Percentiles rank a stretch among this genome's conserved stretches.
Conservation (phyloP, 495 filamentous ascomycete genomes). For the Chaetomium fimeti region DNA sequence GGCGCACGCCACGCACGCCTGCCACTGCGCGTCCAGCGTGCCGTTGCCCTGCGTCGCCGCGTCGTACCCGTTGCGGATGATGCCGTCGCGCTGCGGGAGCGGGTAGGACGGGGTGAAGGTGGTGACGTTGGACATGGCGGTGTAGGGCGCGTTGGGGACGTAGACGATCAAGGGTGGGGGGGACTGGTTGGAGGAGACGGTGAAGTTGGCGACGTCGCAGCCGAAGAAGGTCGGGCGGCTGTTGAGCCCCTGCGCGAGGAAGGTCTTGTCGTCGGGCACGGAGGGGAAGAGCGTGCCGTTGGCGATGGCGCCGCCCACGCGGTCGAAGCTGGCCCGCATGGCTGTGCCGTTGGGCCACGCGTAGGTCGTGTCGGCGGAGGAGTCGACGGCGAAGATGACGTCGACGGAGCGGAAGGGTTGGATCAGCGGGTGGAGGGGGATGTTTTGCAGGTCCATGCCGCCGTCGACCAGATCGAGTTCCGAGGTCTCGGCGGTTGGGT, state of each 20-base stretch:
- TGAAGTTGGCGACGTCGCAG: constrained; percentile 70
- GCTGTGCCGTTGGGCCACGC: constrained; percentile 87
- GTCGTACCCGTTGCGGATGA: constrained; percentile 82
- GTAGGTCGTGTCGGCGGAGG: constrained; percentile 71
- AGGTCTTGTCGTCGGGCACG: constrained; percentile 80
- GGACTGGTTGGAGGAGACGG: constrained; percentile 38
- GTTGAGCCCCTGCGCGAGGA: constrained; percentile 85
- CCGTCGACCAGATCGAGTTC: constrained; percentile 81
- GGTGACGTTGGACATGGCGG: constrained; percentile 65
- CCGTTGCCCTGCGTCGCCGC: constrained; percentile 78
- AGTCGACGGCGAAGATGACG: constrained; percentile 89
- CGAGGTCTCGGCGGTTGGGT: constrained; percentile 53
- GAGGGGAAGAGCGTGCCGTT: constrained; percentile 84
- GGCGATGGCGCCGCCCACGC: constrained; percentile 60
- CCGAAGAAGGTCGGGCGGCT: constrained; percentile 88
- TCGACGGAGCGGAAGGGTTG: constrained; percentile 77
- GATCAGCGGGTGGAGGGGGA: constrained; percentile 82
- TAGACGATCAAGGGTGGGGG: constrained; percentile 77
- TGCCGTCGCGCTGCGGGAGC: constrained; percentile 62
- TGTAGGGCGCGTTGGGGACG: constrained; percentile 84
- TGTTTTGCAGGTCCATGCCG: constrained; percentile 82
- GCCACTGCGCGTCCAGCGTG: constrained; percentile 69
- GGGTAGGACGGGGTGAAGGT: constrained; percentile 68
- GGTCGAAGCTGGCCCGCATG: constrained; percentile 78
- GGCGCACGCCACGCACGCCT: constrained; percentile 80